These are phyloP conservation scores for Calonectria fujianensis DNA, from an alignment of 2,329 filamentous ascomycete species.

Conservation along the genomic window DNA sequence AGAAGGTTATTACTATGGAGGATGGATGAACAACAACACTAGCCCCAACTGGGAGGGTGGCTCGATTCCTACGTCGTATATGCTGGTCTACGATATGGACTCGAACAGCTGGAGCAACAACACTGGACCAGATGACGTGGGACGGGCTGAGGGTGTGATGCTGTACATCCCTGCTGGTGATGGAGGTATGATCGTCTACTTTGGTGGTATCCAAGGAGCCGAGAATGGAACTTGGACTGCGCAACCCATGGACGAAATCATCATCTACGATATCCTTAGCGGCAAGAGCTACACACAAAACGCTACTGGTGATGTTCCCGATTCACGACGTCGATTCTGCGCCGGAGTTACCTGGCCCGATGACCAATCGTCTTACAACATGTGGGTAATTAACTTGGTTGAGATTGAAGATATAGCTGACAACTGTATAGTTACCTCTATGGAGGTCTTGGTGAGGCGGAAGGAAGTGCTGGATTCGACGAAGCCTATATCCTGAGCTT, in stretches of 20 bases:
- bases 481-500: slow-evolving; percentile 77
- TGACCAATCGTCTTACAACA: slow-evolving; percentile 78
- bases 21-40: slow-evolving; percentile 75
- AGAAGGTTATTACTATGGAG: slow-evolving; percentile 77
- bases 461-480: slow-evolving; percentile 71
- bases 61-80: slow-evolving; percentile 68
- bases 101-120: slow-evolving; percentile 70
- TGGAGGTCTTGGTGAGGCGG: slow-evolving; percentile 71
- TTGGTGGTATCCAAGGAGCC: slow-evolving; percentile 75
- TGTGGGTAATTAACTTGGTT: slow-evolving; percentile 65
- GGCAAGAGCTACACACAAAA: slow-evolving; percentile 76
- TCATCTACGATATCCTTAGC: slow-evolving; percentile 76
- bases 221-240: slow-evolving; percentile 68
- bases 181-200: slow-evolving; percentile 75
- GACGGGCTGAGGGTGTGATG: slow-evolving; percentile 76
- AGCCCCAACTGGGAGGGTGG: slow-evolving; percentile 67
- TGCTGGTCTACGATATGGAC: slow-evolving; percentile 75
- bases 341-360: slow-evolving; percentile 75
- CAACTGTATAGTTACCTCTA: slow-evolving; percentile 72
- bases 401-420: slow-evolving; percentile 15
- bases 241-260: slow-evolving; percentile 70
- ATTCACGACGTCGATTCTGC: slow-evolving; percentile 75
- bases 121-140: slow-evolving; percentile 70
- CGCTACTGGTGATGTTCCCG: slow-evolving; percentile 71
- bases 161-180: slow-evolving; percentile 77